Conservation (phyloP, 1,284 basidiomycete species). For the Trichosporon asahii region DNA sequence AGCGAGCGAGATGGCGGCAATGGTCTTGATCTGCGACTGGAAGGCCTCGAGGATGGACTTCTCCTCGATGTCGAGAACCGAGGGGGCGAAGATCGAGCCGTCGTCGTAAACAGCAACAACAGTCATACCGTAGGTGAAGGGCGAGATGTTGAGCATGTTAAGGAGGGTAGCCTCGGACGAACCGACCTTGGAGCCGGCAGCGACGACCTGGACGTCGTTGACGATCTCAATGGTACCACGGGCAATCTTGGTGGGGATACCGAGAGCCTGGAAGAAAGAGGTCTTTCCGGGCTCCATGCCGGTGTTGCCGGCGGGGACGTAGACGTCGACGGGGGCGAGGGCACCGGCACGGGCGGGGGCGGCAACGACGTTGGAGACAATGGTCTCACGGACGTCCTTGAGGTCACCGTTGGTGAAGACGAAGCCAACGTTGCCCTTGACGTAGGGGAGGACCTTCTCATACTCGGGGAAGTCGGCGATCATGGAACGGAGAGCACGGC, state of each 20-base stretch:
- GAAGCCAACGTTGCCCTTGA: slow-evolving; percentile 98
- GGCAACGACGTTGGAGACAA: slow-evolving; percentile 94
- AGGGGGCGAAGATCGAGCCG: slow-evolving; percentile 83
- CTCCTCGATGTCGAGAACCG: slow-evolving; percentile 93
- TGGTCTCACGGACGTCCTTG: slow-evolving; percentile 89
- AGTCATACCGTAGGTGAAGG: slow-evolving; percentile 98
- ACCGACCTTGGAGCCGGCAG: slow-evolving; percentile 88
- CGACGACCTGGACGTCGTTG: slow-evolving; percentile 92
- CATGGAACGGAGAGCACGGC: slow-evolving; percentile 90
- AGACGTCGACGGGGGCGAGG: slow-evolving; percentile 85
- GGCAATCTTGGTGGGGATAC: slow-evolving; percentile 99
- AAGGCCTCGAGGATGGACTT: slow-evolving; percentile 86
- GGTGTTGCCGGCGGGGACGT: slow-evolving; percentile 92
- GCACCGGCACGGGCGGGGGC: slow-evolving; percentile 99
- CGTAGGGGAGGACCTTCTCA: slow-evolving; percentile 91
- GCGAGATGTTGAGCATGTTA: slow-evolving; percentile 99
- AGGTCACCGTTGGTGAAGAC: slow-evolving; percentile 93
- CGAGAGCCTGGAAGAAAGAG: slow-evolving; percentile 99
- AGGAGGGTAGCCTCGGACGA: slow-evolving; percentile 94
- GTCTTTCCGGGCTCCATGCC: slow-evolving; percentile 99
- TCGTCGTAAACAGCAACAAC: slow-evolving; percentile 90
- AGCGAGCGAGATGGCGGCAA: slow-evolving; percentile 93
- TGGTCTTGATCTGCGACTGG: slow-evolving; percentile 86
- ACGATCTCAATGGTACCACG: slow-evolving; percentile 99
- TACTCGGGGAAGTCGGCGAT: slow-evolving; percentile 86